phyloP scores from a whole-genome alignment of 139 green algal genomes.

The Nannochloris sp. region DNA sequence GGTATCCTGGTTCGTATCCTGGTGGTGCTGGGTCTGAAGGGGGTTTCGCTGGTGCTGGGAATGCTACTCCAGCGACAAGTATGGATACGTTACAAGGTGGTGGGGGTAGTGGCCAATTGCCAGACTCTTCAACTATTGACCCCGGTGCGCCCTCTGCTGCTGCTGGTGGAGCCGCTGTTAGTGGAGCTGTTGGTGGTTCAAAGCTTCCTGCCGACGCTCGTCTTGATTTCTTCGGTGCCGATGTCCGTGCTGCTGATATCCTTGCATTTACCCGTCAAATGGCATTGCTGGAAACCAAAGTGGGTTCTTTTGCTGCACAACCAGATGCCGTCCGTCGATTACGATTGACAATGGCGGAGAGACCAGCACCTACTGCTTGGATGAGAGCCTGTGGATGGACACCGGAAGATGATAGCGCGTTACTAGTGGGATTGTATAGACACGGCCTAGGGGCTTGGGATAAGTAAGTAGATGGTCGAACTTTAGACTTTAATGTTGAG shows the following conservation, averaged over 20 bases:
- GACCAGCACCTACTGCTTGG: constrained; percentile 12
- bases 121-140: too few species aligned
- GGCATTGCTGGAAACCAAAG: constrained; percentile 42
- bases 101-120: not conserved
- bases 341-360: constrained; percentile 37
- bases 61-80: not conserved
- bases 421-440: constrained; percentile 70
- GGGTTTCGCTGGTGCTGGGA: not conserved
- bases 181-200: constrained; percentile 10
- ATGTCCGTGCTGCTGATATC: constrained; percentile 76
- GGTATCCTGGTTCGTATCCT: too few species aligned
- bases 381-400: constrained; percentile 51
- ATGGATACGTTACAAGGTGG: too few species aligned
- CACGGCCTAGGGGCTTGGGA: constrained; percentile 23
- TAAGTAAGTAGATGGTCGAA: not conserved
- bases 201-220: constrained; percentile 32
- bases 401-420: constrained; percentile 61
- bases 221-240: constrained; percentile 86
- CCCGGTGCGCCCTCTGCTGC: not conserved
- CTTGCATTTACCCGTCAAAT: constrained; percentile 41
- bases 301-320: constrained; percentile 1
- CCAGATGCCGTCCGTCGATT: constrained; percentile 23
- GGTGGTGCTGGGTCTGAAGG: not conserved
- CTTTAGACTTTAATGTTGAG: not conserved
- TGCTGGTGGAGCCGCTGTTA: not conserved